These are phyloP conservation scores for Cladosporium sp. DNA, from an alignment of 2,329 filamentous ascomycete genomes.

Conservation along the genomic window DNA sequence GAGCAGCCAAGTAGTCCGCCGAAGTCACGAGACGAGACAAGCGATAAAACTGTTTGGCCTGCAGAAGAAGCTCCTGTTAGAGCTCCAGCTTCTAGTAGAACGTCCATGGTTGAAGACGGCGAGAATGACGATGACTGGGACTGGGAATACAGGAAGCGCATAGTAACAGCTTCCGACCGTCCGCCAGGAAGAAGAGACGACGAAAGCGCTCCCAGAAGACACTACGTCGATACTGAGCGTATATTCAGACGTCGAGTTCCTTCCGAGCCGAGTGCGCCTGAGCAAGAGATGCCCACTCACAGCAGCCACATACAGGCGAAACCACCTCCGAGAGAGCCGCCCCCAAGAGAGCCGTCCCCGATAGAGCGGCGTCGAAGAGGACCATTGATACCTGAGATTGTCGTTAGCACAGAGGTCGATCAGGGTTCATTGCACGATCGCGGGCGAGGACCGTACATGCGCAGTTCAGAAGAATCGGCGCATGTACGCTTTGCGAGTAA, in stretches of 20 bases:
- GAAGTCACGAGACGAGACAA: neutral
- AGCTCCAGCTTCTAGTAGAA: conserved; percentile 11
- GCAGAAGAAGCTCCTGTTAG: conserved; percentile 3
- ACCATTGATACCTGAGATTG: neutral
- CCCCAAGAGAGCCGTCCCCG: neutral
- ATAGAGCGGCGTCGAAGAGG: neutral
- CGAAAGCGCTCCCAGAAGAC: neutral
- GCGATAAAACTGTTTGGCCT: conserved; percentile 13
- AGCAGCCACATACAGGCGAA: neutral
- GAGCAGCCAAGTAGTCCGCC: neutral
- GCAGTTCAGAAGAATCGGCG: conserved; percentile 23
- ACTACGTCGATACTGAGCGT: conserved; percentile 12
- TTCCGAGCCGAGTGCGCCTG: neutral
- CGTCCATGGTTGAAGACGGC: neutral
- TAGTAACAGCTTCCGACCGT: conserved; percentile 6
- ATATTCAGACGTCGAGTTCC: neutral
- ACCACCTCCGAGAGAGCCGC: neutral
- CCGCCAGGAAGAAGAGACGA: neutral
- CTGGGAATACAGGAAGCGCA: conserved; percentile 16
- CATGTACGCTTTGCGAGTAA: conserved; percentile 36
- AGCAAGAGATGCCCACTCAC: neutral
- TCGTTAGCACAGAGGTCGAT: neutral
- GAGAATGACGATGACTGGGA: conserved; percentile 15
- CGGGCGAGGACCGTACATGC: conserved; percentile 17
- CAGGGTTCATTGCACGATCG: neutral